A percentile compares a stretch with the other conserved stretches of the same genome.
phyloP scores from a whole-genome alignment of 192 early-diverging fungal species.

The Linnemannia hyalina region DNA sequence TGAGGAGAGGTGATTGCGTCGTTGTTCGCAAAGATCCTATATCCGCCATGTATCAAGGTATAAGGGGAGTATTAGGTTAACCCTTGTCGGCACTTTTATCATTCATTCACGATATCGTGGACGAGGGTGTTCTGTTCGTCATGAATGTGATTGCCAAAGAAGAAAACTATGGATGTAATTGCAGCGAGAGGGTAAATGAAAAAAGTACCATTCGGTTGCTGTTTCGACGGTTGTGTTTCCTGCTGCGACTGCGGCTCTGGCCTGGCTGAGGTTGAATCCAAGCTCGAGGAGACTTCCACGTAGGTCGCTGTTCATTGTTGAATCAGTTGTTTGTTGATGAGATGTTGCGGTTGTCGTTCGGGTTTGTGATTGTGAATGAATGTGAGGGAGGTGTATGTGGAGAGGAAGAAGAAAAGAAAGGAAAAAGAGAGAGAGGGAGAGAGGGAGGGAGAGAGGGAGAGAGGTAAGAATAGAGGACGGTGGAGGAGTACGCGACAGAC shows the following conservation, averaged over 20 bases:
- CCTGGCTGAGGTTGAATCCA: conserved; percentile 49
- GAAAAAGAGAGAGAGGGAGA: background rate
- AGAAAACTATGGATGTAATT: background rate
- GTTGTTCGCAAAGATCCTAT: conserved; percentile 41
- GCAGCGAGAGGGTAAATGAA: background rate
- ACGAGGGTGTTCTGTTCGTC: too few species aligned
- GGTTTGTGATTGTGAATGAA: too few species aligned
- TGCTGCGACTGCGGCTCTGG: conserved; percentile 48
- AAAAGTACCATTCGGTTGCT: conserved; percentile 38
- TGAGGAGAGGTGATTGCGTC: background rate
- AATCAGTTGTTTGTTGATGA: too few species aligned
- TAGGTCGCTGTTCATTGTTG: conserved; percentile 45
- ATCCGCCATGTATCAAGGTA: too few species aligned
- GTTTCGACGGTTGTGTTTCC: conserved; percentile 35
- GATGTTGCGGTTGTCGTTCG: background rate
- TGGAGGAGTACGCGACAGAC: background rate
- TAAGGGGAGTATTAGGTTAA: too few species aligned
- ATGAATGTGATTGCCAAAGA: background rate
- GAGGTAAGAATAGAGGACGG: background rate
- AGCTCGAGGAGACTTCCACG: conserved; percentile 39
- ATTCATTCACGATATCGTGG: background rate
- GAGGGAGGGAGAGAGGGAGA: background rate
- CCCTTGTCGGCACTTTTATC: too few species aligned
- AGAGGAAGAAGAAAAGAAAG: background rate
- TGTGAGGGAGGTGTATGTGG: background rate